phyloP scores from a whole-genome alignment of 2,329 filamentous ascomycete genomes.

The Ophiosphaerella narmari region DNA sequence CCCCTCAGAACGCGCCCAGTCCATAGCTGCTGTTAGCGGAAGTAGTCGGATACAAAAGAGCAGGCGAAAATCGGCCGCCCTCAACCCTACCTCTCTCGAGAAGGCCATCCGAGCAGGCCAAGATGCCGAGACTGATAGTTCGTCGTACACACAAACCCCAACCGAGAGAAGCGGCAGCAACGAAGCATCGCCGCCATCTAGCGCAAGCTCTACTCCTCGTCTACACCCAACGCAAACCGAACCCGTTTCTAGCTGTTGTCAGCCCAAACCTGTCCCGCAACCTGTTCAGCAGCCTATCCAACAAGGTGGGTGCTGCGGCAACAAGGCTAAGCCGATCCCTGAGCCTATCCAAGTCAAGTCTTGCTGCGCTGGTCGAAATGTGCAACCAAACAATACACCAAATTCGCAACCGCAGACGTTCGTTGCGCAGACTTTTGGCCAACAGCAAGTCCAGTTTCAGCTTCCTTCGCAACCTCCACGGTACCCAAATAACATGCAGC shows the following conservation, averaged over 20 bases:
- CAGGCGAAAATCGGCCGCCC: constrained; percentile 34
- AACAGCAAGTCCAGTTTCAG: constrained; percentile 25
- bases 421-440: constrained; percentile 13
- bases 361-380: constrained; percentile 35
- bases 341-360: constrained; percentile 33
- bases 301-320: constrained; percentile 37
- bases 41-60: constrained; percentile 41
- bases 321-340: constrained; percentile 22
- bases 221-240: constrained; percentile 33
- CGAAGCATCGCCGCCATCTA: constrained; percentile 39
- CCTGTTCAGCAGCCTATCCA: constrained; percentile 9
- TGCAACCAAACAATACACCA: constrained; percentile 10
- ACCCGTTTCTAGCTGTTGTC: constrained; percentile 38
- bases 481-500: constrained; percentile 21
- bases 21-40: constrained; percentile 23
- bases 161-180: constrained; percentile 42
- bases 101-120: constrained; percentile 42
- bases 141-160: constrained; percentile 37
- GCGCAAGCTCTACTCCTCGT: constrained; percentile 45
- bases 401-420: constrained; percentile 8
- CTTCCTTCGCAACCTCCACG: constrained; percentile 25
- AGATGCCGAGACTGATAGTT: constrained; percentile 38
- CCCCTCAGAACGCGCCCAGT: constrained; percentile 36
- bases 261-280: constrained; percentile 28
- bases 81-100: constrained; percentile 37